Evolutionary conservation across 2,329 filamentous ascomycete genomes (phyloP).

Genomic region (Sporothrix protearum): DNA sequence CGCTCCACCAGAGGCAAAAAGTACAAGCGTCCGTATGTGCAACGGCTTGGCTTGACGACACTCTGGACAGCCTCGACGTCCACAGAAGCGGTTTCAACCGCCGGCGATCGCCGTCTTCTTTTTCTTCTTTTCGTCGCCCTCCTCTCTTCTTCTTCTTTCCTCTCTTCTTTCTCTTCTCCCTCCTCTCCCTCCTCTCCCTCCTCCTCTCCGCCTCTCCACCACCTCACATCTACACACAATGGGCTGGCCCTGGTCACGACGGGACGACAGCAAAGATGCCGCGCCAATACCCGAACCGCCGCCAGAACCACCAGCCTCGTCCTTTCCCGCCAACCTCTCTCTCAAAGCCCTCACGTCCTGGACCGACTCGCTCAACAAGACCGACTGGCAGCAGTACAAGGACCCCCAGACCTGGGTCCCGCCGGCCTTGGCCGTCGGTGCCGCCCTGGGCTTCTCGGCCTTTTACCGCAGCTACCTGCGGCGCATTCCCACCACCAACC

Average conservation of each 20-base stretch:
- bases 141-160: not conserved
- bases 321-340: not conserved
- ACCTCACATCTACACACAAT: slow-evolving; percentile 16
- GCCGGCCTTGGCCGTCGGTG: slow-evolving; percentile 52
- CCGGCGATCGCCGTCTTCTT: not conserved
- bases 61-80: not conserved
- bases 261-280: slow-evolving; percentile 19
- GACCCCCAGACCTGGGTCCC: slow-evolving; percentile 54
- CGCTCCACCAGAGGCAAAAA: not conserved
- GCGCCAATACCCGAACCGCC: slow-evolving; percentile 6
- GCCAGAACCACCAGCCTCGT: not conserved
- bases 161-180: not conserved
- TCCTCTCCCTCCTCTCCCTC: not conserved
- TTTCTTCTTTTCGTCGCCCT: not conserved
- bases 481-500: slow-evolving; percentile 72
- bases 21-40: not conserved
- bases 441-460: slow-evolving; percentile 51
- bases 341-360: slow-evolving; percentile 34
- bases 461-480: slow-evolving; percentile 75
- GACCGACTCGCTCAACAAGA: slow-evolving; percentile 44
- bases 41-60: not conserved
- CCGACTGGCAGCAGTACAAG: slow-evolving; percentile 53
- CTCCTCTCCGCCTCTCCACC: not conserved
- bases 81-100: not conserved
- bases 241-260: slow-evolving; percentile 29